phyloP scores from a whole-genome alignment of 106 monocot species.

The Dioscorea dumetorum region DNA sequence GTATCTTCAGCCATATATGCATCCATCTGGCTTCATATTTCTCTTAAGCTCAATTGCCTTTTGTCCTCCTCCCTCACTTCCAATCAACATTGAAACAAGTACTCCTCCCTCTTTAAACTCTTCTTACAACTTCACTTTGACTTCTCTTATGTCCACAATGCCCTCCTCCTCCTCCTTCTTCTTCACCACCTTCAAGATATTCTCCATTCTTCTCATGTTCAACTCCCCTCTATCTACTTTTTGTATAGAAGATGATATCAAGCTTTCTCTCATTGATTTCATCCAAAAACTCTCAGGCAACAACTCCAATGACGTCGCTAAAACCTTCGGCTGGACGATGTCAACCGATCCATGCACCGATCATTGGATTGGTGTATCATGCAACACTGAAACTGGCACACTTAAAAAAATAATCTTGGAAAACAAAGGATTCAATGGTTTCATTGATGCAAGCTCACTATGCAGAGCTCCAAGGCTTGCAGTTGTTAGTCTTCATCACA shows the following conservation, averaged over 20 bases:
- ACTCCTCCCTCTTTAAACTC: background rate
- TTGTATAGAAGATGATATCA: constrained; percentile 2
- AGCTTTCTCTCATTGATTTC: constrained; percentile 24
- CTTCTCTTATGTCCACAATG: background rate
- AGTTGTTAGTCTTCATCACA: constrained; percentile 14
- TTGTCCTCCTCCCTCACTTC: background rate
- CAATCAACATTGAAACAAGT: background rate
- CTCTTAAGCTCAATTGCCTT: too few relatives aligned
- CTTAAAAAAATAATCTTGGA: constrained; percentile 5
- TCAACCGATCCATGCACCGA: constrained; percentile 25
- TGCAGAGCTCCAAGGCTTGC: constrained; percentile 13
- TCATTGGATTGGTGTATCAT: constrained; percentile 15
- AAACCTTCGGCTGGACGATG: constrained; percentile 20
- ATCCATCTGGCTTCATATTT: too few relatives aligned
- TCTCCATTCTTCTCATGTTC: constrained; percentile 1
- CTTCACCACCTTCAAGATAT: background rate
- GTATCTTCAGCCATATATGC: too few relatives aligned
- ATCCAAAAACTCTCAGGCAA: constrained; percentile 19
- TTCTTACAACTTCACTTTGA: too few relatives aligned
- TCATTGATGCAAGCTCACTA: constrained; percentile 20
- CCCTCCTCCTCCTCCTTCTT: constrained; percentile 3
- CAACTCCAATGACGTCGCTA: background rate
- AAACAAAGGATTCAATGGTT: constrained; percentile 14
- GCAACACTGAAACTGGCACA: background rate
- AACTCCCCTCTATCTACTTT: background rate